phyloP scores from a whole-genome alignment of 805 yeast genomes.

The Candida oleophila region DNA sequence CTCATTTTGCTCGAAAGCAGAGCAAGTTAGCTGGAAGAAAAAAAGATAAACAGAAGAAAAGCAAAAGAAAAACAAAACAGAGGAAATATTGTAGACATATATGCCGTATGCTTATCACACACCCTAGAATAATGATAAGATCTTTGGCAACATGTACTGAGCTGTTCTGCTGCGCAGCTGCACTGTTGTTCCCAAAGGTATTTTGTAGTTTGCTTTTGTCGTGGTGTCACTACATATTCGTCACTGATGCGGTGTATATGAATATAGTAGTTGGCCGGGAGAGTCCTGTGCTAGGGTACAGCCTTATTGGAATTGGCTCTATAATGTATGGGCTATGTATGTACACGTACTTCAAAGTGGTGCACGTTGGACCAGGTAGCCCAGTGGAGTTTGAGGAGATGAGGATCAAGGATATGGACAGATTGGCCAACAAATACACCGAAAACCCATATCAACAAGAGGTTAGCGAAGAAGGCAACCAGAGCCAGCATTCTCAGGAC shows the following conservation, averaged over 20 bases:
- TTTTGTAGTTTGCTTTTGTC: constrained; percentile 41
- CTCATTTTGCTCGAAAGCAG: not conserved
- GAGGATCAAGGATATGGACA: constrained; percentile 18
- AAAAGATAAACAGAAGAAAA: not conserved
- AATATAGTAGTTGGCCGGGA: constrained; percentile 12
- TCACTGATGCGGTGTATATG: constrained; percentile 24
- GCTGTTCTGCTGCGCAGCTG: constrained; percentile 31
- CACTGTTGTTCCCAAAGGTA: constrained; percentile 48
- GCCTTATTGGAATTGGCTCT: constrained; percentile 21
- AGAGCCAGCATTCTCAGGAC: not conserved
- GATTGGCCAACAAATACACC: constrained; percentile 13
- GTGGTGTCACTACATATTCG: constrained; percentile 48
- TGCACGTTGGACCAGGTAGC: constrained; percentile 61
- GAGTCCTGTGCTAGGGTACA: constrained; percentile 12
- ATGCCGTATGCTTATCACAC: constrained; percentile 19
- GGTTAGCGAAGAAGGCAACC: not conserved
- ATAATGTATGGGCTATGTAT: constrained; percentile 36
- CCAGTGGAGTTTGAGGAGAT: constrained; percentile 57
- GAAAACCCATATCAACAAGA: constrained; percentile 13
- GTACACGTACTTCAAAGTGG: constrained; percentile 52
- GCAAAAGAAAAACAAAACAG: no score
- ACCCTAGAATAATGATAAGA: constrained; percentile 19
- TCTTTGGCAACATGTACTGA: constrained; percentile 13
- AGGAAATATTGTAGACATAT: not conserved
- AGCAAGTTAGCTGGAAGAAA: constrained; percentile 4